Evolutionary conservation across 257 asterid species (phyloP), one percentile per base, ranked within the genome.

Genomic region (Solanum lignicaule): DNA sequence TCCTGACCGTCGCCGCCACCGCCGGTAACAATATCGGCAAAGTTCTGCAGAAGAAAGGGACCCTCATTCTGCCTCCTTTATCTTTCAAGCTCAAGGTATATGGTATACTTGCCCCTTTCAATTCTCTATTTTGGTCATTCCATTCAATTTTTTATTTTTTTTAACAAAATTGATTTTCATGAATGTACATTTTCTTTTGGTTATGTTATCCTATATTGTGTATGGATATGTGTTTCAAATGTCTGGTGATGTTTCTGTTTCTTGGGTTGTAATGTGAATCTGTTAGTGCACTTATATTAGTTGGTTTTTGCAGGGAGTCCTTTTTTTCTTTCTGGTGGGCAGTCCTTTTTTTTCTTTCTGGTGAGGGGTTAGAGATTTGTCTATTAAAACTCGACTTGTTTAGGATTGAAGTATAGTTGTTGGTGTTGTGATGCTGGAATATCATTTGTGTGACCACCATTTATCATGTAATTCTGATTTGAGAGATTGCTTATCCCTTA

Each of bases 1-100:
- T 94, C 94, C 89, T 97, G 20, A 97, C 99, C 89, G 32, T 96
- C 60, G 98, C 98, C 85, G 99, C 99, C 65, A 96, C 99, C 78
- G 99, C 99, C 88, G 99, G 99, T 2, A 97, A 96, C 91, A 97
- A 97, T 94, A 96, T 97, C 93, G 99, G 99, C 82, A 97, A 97
- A 92, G 98, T 96, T 65, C 98, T 97, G 35, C 99, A 97, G 96
- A 97, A 97, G 66, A 97, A 95, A 90, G 99, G 99, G 93, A 97
- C 99, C 85, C 95, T 95, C 92, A 96, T 97, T 92, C 98, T 97
- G 72, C 99, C 99, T 31, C 99, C 98, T 72, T 95, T 97, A 89
- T 96, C 99, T 72, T 93, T 97, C 93, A 97, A 97, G 96, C 95
- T 94, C 92, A 97, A 97, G 98, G 99, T 95, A 89, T 82, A 83